Percentiles rank a stretch among this genome's conserved stretches.
phyloP scores from a whole-genome alignment of 345 rosid species.

The Draba incana region DNA sequence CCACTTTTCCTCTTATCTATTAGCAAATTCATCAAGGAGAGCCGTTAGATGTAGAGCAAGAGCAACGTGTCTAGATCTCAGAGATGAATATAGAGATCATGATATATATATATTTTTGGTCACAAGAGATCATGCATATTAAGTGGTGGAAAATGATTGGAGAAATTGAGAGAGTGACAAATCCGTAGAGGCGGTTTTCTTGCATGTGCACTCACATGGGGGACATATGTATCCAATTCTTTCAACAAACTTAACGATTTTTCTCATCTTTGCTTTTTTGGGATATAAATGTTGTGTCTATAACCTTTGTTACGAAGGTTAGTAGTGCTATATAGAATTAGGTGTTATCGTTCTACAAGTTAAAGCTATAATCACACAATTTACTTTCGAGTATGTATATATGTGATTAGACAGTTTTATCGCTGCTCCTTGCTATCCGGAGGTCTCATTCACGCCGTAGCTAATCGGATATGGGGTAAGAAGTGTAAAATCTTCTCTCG shows the following conservation, averaged over 20 bases:
- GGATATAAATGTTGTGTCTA: too few species aligned
- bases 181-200: slow-evolving; percentile 32
- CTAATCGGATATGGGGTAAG: too few species aligned
- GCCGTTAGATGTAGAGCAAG: slow-evolving; percentile 31
- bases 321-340: background rate
- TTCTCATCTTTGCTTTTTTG: slow-evolving; percentile 10
- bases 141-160: slow-evolving; percentile 30
- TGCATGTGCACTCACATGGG: slow-evolving; percentile 44
- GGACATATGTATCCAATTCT: slow-evolving; percentile 24
- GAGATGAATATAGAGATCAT: slow-evolving; percentile 27
- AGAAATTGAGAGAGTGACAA: slow-evolving; percentile 26
- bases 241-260: slow-evolving; percentile 36
- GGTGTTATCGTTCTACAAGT: slow-evolving; percentile 3
- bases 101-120: background rate
- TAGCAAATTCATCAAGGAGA: slow-evolving; percentile 14
- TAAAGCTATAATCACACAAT: background rate
- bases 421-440: too few species aligned
- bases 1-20: slow-evolving; percentile 32
- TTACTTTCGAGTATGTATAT: too few species aligned
- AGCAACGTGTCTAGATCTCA: slow-evolving; percentile 29
- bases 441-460: too few species aligned
- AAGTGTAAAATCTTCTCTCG: too few species aligned
- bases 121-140: slow-evolving; percentile 21
- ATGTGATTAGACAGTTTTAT: too few species aligned
- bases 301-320: background rate